Evolutionary conservation across 176 grass and related monocot genomes (phyloP).

Genomic region (Musa itinerans): DNA sequence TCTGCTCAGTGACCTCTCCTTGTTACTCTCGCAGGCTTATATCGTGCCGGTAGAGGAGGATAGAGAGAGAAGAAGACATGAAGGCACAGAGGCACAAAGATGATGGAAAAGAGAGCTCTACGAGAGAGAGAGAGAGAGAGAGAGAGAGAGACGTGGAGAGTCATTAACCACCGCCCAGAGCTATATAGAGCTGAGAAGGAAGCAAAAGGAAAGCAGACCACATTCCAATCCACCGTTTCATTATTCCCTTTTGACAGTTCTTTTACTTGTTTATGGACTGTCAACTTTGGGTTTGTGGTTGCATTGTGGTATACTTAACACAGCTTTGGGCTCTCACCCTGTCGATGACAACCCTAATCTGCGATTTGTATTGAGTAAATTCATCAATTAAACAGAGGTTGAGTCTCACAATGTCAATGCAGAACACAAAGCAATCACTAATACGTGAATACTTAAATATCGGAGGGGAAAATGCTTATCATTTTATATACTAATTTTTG

Average conservation of each 20-base stretch:
- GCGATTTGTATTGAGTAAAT: too few species aligned
- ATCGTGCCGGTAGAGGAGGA: neutral
- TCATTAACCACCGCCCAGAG: neutral
- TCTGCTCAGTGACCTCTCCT: neutral
- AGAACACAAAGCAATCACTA: too few species aligned
- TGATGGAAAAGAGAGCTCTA: neutral
- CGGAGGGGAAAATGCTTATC: too few species aligned
- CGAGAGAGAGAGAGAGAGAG: neutral
- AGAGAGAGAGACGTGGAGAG: neutral
- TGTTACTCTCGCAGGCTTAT: neutral
- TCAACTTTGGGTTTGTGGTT: neutral
- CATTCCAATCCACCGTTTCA: neutral
- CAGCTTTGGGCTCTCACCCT: neutral
- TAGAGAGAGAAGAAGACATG: too few species aligned
- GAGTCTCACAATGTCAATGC: too few species aligned
- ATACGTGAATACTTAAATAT: too few species aligned
- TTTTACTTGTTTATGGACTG: neutral
- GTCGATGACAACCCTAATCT: too few species aligned
- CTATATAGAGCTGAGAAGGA: neutral
- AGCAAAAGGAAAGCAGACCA: neutral
- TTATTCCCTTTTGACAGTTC: neutral
- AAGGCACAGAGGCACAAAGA: neutral
- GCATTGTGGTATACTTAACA: neutral
- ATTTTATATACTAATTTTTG: too few species aligned
- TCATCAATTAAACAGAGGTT: too few species aligned